Evolutionary conservation across 345 rosid species (phyloP), one percentile per base, ranked within the genome.

Genomic region (Gossypium turneri): DNA sequence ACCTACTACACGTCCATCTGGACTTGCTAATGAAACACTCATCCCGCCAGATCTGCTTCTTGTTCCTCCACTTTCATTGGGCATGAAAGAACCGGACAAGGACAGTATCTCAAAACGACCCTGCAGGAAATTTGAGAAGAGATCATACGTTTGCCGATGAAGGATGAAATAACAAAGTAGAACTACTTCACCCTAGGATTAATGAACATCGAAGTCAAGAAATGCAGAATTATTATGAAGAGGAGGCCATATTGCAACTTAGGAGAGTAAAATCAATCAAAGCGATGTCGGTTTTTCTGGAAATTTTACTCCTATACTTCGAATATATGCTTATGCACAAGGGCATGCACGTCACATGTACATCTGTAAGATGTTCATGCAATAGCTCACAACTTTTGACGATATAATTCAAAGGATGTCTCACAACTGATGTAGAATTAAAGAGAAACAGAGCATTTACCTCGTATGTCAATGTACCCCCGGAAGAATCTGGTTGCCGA

Each of bases 401-500:
- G 47, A 4, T 16, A 25, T n/a, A 25, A 48, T 52, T 51, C 9
- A 1, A 58, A 66, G 52, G 34, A 12, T 58, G 11, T 25, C 48
- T 50, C 51, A 50, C 3, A 47, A 48, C 41, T 27, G 2, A 24
- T 70, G 16, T 6, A 34, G 20, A 70, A 71, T 57, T 70, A 19
- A 61, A 63, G 56, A 73, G 12, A 47, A 55, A 19, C 38, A 75
- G 52, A 62, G 29, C 48, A 74, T 74, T 34, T 67, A 95, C 99
- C 92, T 95, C 99, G 17, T 95, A 95, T 12, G 99, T 95, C 83
- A 95, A 84, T 79, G 99, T 95, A 63, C 99, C 99, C 1, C 99
- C 99, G 1, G 98, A 95, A 53, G 98, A 89, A 87, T 95, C 97
- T 16, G 98, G 94, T 73, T 91, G 99, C 15, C 97, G 93, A 82